Percentiles rank a stretch among this genome's conserved stretches.
Conservation (phyloP, 805 yeast species). For the Metschnikowia drakensbergensis region DNA sequence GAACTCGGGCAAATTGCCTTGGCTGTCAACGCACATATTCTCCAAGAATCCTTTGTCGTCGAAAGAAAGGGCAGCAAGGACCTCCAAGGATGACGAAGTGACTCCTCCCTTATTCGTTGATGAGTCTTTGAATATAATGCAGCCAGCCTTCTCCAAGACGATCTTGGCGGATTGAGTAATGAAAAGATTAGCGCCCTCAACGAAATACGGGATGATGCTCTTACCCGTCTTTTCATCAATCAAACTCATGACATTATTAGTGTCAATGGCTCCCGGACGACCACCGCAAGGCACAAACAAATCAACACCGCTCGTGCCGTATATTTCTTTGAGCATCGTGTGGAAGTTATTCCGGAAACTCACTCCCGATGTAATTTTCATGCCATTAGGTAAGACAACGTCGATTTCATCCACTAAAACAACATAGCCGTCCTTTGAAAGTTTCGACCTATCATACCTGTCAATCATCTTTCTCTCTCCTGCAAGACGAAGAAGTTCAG, state of each 20-base stretch:
- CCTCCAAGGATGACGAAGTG: slow-evolving; percentile 93
- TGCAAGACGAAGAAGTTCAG: slow-evolving; percentile 77
- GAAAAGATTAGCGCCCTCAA: slow-evolving; percentile 96
- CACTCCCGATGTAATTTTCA: slow-evolving; percentile 74
- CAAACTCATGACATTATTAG: slow-evolving; percentile 69
- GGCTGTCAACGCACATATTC: slow-evolving; percentile 71
- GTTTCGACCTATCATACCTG: slow-evolving; percentile 59
- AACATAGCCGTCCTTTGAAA: slow-evolving; percentile 72
- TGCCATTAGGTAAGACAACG: slow-evolving; percentile 72
- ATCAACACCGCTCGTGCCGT: slow-evolving; percentile 58
- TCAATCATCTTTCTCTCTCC: slow-evolving; percentile 69
- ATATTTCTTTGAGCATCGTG: slow-evolving; percentile 60
- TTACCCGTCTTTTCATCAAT: slow-evolving; percentile 75
- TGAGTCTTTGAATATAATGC: slow-evolving; percentile 88
- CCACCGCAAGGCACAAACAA: slow-evolving; percentile 99
- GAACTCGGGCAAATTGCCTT: slow-evolving; percentile 57
- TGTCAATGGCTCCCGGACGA: slow-evolving; percentile 92
- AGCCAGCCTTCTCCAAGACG: slow-evolving; percentile 80
- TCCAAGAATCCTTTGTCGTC: slow-evolving; percentile 77
- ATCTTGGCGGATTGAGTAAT: slow-evolving; percentile 92
- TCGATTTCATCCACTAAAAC: slow-evolving; percentile 85
- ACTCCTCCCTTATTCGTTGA: slow-evolving; percentile 99
- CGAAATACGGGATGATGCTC: slow-evolving; percentile 77
- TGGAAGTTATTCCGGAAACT: slow-evolving; percentile 90
- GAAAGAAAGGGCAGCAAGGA: slow-evolving; percentile 87